Evolutionary conservation across 495 filamentous ascomycete genomes (phyloP).

Genomic region (Annulohypoxylon bovei): DNA sequence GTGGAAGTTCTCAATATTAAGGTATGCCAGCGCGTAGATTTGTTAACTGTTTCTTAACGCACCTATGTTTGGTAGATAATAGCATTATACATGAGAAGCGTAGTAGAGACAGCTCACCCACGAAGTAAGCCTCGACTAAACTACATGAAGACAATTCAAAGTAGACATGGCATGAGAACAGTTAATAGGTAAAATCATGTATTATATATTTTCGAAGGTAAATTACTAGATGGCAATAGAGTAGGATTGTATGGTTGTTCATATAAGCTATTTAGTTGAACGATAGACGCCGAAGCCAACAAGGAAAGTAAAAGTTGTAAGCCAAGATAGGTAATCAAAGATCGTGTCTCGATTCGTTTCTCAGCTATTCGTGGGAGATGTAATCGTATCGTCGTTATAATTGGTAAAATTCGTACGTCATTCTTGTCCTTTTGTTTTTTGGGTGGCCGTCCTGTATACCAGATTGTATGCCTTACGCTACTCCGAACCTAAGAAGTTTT

Average conservation of each 20-base stretch:
- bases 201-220: neutral
- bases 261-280: neutral
- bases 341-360: slow-evolving; percentile 10
- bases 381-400: slow-evolving; percentile 32
- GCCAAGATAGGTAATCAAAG: neutral
- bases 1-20: no score
- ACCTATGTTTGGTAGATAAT: no score
- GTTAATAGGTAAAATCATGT: neutral
- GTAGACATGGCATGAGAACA: neutral
- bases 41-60: no score
- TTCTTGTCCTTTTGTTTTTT: slow-evolving; percentile 27
- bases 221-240: slow-evolving; percentile 7
- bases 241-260: neutral
- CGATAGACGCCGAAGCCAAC: slow-evolving; percentile 9
- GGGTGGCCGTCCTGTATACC: slow-evolving; percentile 21
- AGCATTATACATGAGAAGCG: no score
- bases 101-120: no score
- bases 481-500: slow-evolving; percentile 1
- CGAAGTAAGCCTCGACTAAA: no score
- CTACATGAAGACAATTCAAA: no score
- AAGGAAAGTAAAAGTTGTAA: neutral
- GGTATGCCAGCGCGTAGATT: no score
- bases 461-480: slow-evolving; percentile 9
- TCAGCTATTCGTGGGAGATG: slow-evolving; percentile 11
- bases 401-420: slow-evolving; percentile 28